phyloP scores from a whole-genome alignment of 164 flowering plant species.

The Akebia trifoliata region DNA sequence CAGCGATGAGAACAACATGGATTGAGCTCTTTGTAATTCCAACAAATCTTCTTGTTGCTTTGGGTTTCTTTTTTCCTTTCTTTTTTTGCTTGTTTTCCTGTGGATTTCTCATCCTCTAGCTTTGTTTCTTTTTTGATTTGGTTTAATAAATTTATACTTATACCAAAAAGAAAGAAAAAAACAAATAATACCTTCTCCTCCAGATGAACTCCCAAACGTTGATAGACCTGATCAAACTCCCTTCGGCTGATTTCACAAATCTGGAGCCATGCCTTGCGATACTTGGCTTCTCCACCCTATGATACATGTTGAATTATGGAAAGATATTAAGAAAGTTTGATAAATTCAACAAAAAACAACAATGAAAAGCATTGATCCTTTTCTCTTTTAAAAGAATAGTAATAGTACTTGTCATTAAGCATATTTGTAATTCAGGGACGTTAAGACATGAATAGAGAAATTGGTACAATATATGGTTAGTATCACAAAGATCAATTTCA shows the following conservation, averaged over 20 bases:
- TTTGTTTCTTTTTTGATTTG: too few species aligned
- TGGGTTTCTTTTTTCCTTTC: too few species aligned
- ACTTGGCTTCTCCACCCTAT: constrained; percentile 74
- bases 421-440: neutral
- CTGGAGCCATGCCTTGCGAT: constrained; percentile 72
- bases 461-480: neutral
- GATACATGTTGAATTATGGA: constrained; percentile 10
- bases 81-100: too few species aligned
- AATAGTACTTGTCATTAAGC: too few species aligned
- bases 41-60: too few species aligned
- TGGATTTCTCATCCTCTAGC: too few species aligned
- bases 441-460: constrained; percentile 1
- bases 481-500: constrained; percentile 1
- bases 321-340: constrained; percentile 4
- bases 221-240: constrained; percentile 73
- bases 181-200: constrained; percentile 80
- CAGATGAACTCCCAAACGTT: constrained; percentile 70
- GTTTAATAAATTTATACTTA: too few species aligned
- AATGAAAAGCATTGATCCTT: neutral
- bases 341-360: neutral
- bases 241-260: constrained; percentile 92
- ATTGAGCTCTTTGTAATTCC: too few species aligned
- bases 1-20: too few species aligned
- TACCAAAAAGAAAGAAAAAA: too few species aligned
- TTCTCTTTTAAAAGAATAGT: neutral